Evolutionary conservation across 2,329 filamentous ascomycete species (phyloP).

Genomic region (Graphilbum fragrans): DNA sequence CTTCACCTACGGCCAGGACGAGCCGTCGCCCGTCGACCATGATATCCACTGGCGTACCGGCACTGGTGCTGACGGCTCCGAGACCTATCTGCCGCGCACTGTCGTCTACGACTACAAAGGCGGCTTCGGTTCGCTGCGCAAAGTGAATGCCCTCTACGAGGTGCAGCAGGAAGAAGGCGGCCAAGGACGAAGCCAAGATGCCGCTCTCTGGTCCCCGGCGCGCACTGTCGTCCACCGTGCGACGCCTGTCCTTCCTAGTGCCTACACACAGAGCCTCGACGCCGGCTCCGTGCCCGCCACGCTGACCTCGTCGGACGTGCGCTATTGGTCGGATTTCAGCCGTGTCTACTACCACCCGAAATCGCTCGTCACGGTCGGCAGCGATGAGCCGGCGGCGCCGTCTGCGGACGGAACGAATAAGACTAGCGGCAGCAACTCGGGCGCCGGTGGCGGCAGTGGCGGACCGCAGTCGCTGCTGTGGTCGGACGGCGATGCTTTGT

Average conservation of each 20-base stretch:
- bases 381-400: conserved; percentile 6
- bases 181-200: conserved; percentile 29
- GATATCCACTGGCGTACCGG: conserved; percentile 83
- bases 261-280: conserved; percentile 73
- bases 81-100: conserved; percentile 86
- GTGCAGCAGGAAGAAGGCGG: conserved; percentile 18
- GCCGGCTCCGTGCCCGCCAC: conserved; percentile 48
- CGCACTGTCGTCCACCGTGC: conserved; percentile 45
- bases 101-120: conserved; percentile 93
- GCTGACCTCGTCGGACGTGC: conserved; percentile 59
- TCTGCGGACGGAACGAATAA: not conserved
- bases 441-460: not conserved
- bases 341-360: conserved; percentile 84
- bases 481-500: conserved; percentile 63
- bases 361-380: conserved; percentile 66
- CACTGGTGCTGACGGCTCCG: conserved; percentile 66
- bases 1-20: conserved; percentile 68
- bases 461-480: conserved; percentile 28
- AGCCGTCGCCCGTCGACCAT: conserved; percentile 58
- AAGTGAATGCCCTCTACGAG: conserved; percentile 82
- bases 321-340: conserved; percentile 96
- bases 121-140: conserved; percentile 76
- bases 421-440: not conserved
- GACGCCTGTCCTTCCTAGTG: conserved; percentile 52
- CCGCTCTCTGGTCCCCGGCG: conserved; percentile 36